Percentiles rank a stretch among this genome's conserved stretches.
These are phyloP conservation scores for Gracilaria gracilis DNA, from an alignment of 23 red algal species.

Conservation along the genomic window DNA sequence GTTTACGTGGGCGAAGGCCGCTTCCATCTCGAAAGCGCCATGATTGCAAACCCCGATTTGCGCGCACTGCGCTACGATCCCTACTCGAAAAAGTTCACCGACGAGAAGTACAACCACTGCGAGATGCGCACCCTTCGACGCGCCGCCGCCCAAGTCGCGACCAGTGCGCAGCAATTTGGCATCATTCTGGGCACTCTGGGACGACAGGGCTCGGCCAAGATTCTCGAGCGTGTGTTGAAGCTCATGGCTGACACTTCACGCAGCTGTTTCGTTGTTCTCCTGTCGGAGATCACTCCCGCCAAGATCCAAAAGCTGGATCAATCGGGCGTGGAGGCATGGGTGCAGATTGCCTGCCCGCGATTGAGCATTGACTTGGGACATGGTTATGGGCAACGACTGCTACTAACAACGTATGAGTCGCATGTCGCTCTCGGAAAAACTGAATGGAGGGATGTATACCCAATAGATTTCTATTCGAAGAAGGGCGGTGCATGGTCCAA, in stretches of 20 bases:
- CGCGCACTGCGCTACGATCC: slow-evolving; percentile 93
- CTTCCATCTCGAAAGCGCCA: slow-evolving; percentile 96
- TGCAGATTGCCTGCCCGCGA: slow-evolving; percentile 97
- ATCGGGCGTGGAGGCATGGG: slow-evolving; percentile 90
- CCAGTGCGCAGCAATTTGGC: slow-evolving; percentile 64
- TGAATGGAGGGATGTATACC: slow-evolving; percentile 84
- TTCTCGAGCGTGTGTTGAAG: slow-evolving; percentile 66
- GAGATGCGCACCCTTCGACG: slow-evolving; percentile 79
- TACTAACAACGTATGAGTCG: slow-evolving; percentile 86
- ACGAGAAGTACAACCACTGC: slow-evolving; percentile 83
- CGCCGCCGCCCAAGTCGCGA: slow-evolving; percentile 49
- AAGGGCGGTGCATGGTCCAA: slow-evolving; percentile 92
- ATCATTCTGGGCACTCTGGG: slow-evolving; percentile 96
- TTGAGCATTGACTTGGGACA: slow-evolving; percentile 99
- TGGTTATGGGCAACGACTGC: slow-evolving; percentile 65
- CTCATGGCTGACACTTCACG: slow-evolving; percentile 39
- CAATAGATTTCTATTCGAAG: slow-evolving; percentile 99
- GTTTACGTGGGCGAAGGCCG: slow-evolving; percentile 96
- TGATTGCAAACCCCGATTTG: slow-evolving; percentile 94
- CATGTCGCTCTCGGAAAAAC: slow-evolving; percentile 80
- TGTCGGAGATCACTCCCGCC: slow-evolving; percentile 87
- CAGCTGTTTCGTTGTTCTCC: slow-evolving; percentile 73
- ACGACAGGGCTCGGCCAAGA: slow-evolving; percentile 87
- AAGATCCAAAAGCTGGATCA: slow-evolving; percentile 74
- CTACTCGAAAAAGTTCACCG: slow-evolving; percentile 86